Evolutionary conservation across 2,329 filamentous ascomycete species (phyloP), one percentile per base, ranked within the genome.

Genomic region (Pseudocercospora vitis): DNA sequence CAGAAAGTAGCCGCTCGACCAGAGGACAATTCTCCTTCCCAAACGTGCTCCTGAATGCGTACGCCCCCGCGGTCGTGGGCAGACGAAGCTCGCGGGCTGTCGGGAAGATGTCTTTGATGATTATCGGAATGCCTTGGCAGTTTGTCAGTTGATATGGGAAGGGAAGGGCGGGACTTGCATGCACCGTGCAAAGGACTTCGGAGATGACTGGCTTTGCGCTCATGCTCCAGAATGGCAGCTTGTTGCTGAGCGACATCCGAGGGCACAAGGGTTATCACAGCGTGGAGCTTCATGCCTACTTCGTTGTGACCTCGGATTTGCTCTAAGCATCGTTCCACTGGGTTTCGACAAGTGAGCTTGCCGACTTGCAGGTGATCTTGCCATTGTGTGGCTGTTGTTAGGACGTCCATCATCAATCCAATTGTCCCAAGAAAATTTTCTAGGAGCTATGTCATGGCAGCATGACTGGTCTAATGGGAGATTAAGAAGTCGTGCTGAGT

Each of bases 61-160:
- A 45, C 4, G 23, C 26, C 14, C n/a, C 40, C 7, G 21, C 14
- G 3, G 23, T 45, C 11, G 40, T 45, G 6, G 23, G 12, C 14
- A 45, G 26, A 6, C 40, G 21, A 9, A 45, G 23, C 5, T 14
- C 7, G 7, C 21, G 9, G 14, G 26, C 7, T n/a, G 23, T 45
- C 9, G 40, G 23, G 21, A 45, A 26, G 40, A 28, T 28, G 11
- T 45, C 40, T 28, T 45, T 45, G 23, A 45, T 26, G 12, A 45
- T 28, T n/a, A 45, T 45, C 9, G 40, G 40, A 2, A 29, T 29
- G 23, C 8, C 33, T 37, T 4, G 4, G n/a, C n/a, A 37, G 12
- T 4, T 16, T 7, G 18, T 37, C 12, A 37, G 3, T 39, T 5
- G 5, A 8, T 7, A 12, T 2, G 11, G 3, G 3, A 39, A 12